A percentile compares a stretch with the other conserved stretches of the same genome.
Evolutionary conservation across 2,329 filamentous ascomycete species (phyloP).

Genomic region (Simplicillium sp.): DNA sequence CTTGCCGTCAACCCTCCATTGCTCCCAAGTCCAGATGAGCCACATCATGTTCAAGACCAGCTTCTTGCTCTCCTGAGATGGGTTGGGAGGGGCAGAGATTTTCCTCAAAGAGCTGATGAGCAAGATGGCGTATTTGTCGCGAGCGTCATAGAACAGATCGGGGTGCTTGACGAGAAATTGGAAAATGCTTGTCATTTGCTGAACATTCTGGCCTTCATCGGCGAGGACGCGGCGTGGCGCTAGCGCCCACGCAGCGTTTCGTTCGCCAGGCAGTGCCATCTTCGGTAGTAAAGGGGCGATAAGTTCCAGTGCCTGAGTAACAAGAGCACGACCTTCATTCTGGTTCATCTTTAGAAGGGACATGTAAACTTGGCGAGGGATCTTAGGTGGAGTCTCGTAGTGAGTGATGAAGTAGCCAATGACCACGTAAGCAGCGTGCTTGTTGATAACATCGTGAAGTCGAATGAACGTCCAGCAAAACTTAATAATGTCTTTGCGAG

Average conservation of each 20-base stretch:
- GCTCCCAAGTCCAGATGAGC: constrained; percentile 88
- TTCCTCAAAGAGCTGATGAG: constrained; percentile 87
- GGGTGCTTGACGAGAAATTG: constrained; percentile 91
- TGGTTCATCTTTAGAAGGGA: constrained; percentile 87
- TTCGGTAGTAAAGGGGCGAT: constrained; percentile 91
- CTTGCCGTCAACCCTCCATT: constrained; percentile 63
- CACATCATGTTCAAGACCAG: constrained; percentile 84
- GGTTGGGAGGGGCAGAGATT: constrained; percentile 72
- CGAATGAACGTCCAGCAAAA: constrained; percentile 98
- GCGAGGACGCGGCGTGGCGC: constrained; percentile 83
- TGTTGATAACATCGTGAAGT: constrained; percentile 98
- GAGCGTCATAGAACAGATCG: constrained; percentile 86
- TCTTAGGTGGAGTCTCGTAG: constrained; percentile 94
- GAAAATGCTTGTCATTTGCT: constrained; percentile 95
- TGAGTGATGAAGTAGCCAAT: constrained; percentile 97
- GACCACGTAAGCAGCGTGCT: constrained; percentile 93
- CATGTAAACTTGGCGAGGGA: constrained; percentile 90
- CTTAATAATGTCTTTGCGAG: constrained; percentile 96
- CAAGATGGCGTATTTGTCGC: constrained; percentile 81
- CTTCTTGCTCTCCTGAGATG: constrained; percentile 86
- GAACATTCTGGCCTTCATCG: constrained; percentile 89
- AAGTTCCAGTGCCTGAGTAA: constrained; percentile 89
- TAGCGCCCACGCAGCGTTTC: constrained; percentile 78
- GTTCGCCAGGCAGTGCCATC: constrained; percentile 62
- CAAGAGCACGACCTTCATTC: constrained; percentile 83